Evolutionary conservation across 345 rosid species (phyloP).

Genomic region (Hibiscus trionum): DNA sequence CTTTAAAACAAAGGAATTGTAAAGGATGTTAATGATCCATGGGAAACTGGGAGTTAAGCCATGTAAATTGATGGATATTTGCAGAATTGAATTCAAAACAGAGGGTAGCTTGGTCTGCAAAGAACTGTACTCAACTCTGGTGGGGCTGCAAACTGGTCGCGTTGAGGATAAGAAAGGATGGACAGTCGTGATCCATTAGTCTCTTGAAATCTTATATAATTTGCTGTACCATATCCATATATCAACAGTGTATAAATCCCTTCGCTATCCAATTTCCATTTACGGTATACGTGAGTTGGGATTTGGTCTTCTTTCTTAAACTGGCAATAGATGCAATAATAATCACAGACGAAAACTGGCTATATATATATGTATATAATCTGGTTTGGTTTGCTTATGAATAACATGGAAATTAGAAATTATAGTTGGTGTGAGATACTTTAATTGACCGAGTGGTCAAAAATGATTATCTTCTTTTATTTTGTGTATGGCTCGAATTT

Average conservation of each 20-base stretch:
- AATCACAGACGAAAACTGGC: background rate
- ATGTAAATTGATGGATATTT: background rate
- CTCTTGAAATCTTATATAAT: background rate
- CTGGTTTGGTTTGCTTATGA: background rate
- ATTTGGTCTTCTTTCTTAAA: background rate
- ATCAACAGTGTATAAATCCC: background rate
- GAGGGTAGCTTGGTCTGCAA: slow-evolving; percentile 33
- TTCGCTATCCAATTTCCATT: background rate
- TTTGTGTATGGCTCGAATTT: no score
- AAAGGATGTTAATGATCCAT: no score
- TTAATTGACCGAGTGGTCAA: no score
- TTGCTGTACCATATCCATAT: background rate
- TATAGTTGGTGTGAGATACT: no score
- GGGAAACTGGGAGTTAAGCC: background rate
- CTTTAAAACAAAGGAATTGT: background rate
- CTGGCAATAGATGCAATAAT: background rate
- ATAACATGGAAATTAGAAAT: background rate
- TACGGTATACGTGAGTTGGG: background rate
- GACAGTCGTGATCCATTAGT: slow-evolving; percentile 35
- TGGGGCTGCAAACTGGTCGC: slow-evolving; percentile 59
- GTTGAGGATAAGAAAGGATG: slow-evolving; percentile 73
- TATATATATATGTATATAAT: background rate
- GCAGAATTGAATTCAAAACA: slow-evolving; percentile 54
- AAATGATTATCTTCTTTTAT: no score
- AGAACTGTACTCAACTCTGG: slow-evolving; percentile 50